Evolutionary conservation across 2,329 filamentous ascomycete genomes (phyloP), one percentile per base, ranked within the genome.

Genomic region (Pestalotiopsis sp.): DNA sequence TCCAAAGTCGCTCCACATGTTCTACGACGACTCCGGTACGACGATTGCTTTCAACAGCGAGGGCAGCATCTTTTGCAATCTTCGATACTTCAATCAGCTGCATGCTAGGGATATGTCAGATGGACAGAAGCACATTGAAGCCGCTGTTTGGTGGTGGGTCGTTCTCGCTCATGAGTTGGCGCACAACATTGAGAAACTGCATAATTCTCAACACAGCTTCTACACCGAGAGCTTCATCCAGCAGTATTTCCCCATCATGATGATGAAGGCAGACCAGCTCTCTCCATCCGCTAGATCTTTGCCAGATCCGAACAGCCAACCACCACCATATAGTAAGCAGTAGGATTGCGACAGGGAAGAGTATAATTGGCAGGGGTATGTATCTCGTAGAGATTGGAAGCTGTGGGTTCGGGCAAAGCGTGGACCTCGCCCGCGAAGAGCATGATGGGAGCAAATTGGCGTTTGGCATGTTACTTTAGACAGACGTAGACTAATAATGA

Each of bases 91-190:
- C 79, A 81, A 92, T 70, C 90, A 95, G 75, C 81, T 98, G 39
- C 95, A 98, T 76, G 84, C 89, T 59, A 75, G 82, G 14, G 80
- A 84, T 71, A 79, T 89, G 25, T 25, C 76, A 62, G 27, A 71
- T 23, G 78, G 78, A 2, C 81, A 85, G 67, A 87, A 83, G 17
- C 89, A 84, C 77, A 85, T 89, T 4, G 92, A 96, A 70, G 93
- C 93, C 2, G 84, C 90, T 68, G 88, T 92, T 1, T 97, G 95
- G 85, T 98, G 95, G 95, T 98, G 92, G 89, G 92, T 97, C 72
- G 94, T 96, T n/a, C 80, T 98, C 70, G 97, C 94, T 71, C 96
- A 99, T 78, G 97, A 99, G 82, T 82, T 99, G 79, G 95, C 96
- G 69, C 96, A 99, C 81, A 99, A 99, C 78, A 82, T 99, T 67